Evolutionary conservation across 441 rosid genomes (phyloP).

Genomic region (Adansonia grandidieri): DNA sequence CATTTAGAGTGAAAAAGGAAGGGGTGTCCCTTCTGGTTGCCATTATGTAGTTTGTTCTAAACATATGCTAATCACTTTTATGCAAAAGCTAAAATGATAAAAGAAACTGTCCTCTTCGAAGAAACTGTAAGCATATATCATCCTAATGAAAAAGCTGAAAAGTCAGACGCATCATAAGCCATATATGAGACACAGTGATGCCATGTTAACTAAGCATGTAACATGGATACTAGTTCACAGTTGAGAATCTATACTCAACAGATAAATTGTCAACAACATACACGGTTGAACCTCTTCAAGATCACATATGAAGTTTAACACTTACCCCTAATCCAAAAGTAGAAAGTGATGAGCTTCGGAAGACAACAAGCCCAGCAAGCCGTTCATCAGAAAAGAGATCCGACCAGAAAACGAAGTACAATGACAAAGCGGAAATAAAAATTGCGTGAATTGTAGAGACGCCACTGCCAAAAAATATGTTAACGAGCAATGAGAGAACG

Average conservation of each 20-base stretch:
- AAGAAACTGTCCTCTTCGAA: background rate
- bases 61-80: background rate
- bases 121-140: background rate
- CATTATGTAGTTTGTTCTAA: background rate
- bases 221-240: background rate
- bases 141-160: background rate
- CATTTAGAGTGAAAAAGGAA: background rate
- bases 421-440: slow-evolving; percentile 49
- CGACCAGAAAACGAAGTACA: slow-evolving; percentile 64
- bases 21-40: background rate
- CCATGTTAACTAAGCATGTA: background rate
- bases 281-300: slow-evolving; percentile 6
- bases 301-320: background rate
- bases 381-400: slow-evolving; percentile 51
- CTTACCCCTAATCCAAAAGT: slow-evolving; percentile 29
- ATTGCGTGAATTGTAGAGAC: slow-evolving; percentile 70
- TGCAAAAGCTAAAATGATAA: slow-evolving; percentile 10
- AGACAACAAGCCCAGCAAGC: slow-evolving; percentile 42
- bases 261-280: slow-evolving; percentile 12
- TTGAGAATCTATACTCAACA: background rate
- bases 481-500: slow-evolving; percentile 11
- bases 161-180: background rate
- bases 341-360: slow-evolving; percentile 40
- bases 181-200: background rate
- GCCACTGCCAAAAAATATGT: slow-evolving; percentile 45